Percentiles rank a stretch among this genome's conserved stretches.
phyloP scores from a whole-genome alignment of 2,329 filamentous ascomycete genomes.

The Ramularia endophylla region DNA sequence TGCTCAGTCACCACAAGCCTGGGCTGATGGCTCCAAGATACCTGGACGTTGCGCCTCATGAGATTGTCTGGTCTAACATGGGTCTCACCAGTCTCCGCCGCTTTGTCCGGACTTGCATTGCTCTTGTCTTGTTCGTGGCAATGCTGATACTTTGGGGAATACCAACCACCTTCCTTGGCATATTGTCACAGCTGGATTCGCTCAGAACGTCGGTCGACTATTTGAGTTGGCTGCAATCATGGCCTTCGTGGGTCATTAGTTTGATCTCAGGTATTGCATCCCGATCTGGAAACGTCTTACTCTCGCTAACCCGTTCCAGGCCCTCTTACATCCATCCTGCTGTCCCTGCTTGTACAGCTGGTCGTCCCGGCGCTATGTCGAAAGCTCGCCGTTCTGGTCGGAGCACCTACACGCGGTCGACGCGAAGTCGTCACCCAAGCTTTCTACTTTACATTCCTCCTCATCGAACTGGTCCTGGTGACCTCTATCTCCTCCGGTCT shows the following conservation, averaged over 20 bases:
- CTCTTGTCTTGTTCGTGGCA: conserved; percentile 8
- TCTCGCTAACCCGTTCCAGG: conserved; percentile 2
- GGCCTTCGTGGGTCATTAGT: conserved; percentile 9
- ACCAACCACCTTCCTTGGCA: conserved; percentile 10
- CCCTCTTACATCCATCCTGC: conserved; percentile 6
- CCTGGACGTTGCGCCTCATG: conserved; percentile 13
- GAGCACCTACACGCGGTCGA: conserved; percentile 9
- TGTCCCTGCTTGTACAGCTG: conserved; percentile 9
- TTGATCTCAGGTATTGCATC: conserved; percentile 7
- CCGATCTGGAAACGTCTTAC: background rate
- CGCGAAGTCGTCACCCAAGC: conserved; percentile 9
- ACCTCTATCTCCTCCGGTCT: conserved; percentile 10
- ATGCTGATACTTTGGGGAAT: conserved; percentile 13
- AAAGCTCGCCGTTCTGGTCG: conserved; percentile 8
- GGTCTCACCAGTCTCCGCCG: conserved; percentile 9
- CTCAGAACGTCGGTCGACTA: conserved; percentile 3
- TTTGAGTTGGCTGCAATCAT: conserved; percentile 6
- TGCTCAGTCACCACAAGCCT: conserved; percentile 10
- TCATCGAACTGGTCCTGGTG: conserved; percentile 13
- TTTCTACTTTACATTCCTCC: conserved; percentile 15
- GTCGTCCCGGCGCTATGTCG: conserved; percentile 11
- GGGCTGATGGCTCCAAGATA: conserved; percentile 11
- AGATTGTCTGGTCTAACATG: conserved; percentile 15
- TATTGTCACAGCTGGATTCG: conserved; percentile 8
- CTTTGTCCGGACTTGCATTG: conserved; percentile 6